These are phyloP conservation scores for Zalaria obscura DNA, from an alignment of 2,329 filamentous ascomycete genomes.

Conservation along the genomic window DNA sequence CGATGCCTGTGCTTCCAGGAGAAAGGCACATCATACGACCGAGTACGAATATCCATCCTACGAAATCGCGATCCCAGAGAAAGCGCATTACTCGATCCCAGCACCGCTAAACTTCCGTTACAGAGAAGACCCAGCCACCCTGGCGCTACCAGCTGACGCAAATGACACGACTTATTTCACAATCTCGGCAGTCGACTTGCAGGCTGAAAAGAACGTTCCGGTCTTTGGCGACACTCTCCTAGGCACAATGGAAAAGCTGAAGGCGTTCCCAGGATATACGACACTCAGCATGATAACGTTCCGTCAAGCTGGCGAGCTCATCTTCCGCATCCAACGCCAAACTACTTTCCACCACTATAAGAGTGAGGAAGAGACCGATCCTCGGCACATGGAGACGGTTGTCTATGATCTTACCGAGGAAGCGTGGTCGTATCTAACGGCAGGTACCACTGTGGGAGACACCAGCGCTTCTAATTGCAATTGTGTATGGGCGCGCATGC, in stretches of 20 bases:
- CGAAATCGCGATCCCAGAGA: neutral
- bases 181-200: neutral
- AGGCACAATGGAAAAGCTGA: neutral
- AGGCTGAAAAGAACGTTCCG: neutral
- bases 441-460: neutral
- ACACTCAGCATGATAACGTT: neutral
- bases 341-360: neutral
- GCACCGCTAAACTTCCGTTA: neutral
- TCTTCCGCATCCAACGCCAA: neutral
- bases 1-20: neutral
- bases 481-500: neutral
- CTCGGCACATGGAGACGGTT: neutral
- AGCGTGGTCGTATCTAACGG: neutral
- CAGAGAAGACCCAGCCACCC: neutral
- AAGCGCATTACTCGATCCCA: neutral
- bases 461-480: neutral
- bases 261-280: neutral
- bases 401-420: neutral
- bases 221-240: neutral
- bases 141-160: no score
- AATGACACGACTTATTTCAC: neutral
- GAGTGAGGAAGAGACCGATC: no score
- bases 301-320: no score
- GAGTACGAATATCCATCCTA: neutral
- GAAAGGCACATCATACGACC: neutral